Evolutionary conservation across 1,284 basidiomycete species (phyloP).

Genomic region (Leccinum insolens): DNA sequence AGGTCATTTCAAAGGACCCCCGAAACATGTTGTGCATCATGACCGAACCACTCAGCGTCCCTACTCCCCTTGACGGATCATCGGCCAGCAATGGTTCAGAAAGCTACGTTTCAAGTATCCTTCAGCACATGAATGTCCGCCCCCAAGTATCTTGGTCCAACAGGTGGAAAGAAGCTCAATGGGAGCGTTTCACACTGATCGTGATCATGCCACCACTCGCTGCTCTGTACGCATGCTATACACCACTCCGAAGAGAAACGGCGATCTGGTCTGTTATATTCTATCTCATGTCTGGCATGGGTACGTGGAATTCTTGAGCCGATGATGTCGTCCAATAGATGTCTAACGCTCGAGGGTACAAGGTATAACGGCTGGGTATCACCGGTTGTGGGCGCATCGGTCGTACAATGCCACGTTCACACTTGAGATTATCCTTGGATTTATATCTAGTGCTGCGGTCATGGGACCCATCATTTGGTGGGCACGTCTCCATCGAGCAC

Average conservation of each 20-base stretch:
- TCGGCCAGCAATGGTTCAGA: slow-evolving; percentile 35
- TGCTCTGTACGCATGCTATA: slow-evolving; percentile 17
- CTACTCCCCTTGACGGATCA: background rate
- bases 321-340: background rate
- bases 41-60: background rate
- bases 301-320: background rate
- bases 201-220: slow-evolving; percentile 21
- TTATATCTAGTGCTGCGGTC: slow-evolving; percentile 80
- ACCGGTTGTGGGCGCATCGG: slow-evolving; percentile 87
- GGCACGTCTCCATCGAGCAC: slow-evolving; percentile 86
- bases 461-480: slow-evolving; percentile 92
- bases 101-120: slow-evolving; percentile 48
- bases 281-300: slow-evolving; percentile 10
- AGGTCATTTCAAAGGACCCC: background rate
- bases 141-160: slow-evolving; percentile 43
- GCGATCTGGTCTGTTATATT: slow-evolving; percentile 4
- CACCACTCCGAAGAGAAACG: slow-evolving; percentile 8
- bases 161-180: slow-evolving; percentile 35
- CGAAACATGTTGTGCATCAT: background rate
- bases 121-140: slow-evolving; percentile 50
- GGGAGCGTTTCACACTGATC: slow-evolving; percentile 21
- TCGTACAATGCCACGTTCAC: slow-evolving; percentile 81
- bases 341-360: background rate
- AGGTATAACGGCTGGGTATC: slow-evolving; percentile 79
- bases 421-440: slow-evolving; percentile 75